phyloP scores from a whole-genome alignment of 345 rosid genomes.

The Ailanthus altissimus region DNA sequence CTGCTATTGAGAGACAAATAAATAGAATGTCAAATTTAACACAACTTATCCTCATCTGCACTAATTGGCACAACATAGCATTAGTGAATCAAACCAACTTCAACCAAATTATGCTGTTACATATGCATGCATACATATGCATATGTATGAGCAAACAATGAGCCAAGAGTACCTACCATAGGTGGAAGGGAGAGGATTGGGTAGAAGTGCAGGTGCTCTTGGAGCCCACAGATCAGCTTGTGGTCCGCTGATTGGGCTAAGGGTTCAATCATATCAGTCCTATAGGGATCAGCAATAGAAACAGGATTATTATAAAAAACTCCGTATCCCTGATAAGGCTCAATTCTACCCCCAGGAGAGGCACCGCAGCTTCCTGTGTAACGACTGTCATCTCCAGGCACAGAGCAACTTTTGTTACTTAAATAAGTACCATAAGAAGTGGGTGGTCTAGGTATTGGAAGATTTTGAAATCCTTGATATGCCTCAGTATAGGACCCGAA shows the following conservation, averaged over 20 bases:
- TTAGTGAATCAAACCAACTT: not conserved
- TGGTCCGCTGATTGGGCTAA: not conserved
- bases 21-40: not conserved
- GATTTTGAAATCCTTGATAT: slow-evolving; percentile 22
- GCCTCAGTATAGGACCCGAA: not conserved
- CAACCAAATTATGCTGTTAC: not conserved
- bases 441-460: slow-evolving; percentile 9
- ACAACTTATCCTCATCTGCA: not conserved
- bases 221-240: slow-evolving; percentile 12
- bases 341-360: slow-evolving; percentile 12
- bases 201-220: not conserved
- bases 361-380: slow-evolving; percentile 10
- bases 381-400: slow-evolving; percentile 3
- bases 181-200: slow-evolving; percentile 1
- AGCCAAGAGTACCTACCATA: slow-evolving; percentile 18
- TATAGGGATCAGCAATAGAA: not conserved
- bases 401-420: slow-evolving; percentile 5
- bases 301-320: slow-evolving; percentile 1
- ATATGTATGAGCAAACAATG: not conserved
- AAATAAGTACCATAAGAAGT: slow-evolving; percentile 9
- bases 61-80: not conserved
- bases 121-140: not conserved
- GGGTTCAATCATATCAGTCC: slow-evolving; percentile 12
- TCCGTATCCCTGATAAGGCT: slow-evolving; percentile 17
- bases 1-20: not conserved